Base-by-base conservation (phyloP, 2,329 filamentous ascomycete species). In the Pseudogymnoascus sp. region DNA sequence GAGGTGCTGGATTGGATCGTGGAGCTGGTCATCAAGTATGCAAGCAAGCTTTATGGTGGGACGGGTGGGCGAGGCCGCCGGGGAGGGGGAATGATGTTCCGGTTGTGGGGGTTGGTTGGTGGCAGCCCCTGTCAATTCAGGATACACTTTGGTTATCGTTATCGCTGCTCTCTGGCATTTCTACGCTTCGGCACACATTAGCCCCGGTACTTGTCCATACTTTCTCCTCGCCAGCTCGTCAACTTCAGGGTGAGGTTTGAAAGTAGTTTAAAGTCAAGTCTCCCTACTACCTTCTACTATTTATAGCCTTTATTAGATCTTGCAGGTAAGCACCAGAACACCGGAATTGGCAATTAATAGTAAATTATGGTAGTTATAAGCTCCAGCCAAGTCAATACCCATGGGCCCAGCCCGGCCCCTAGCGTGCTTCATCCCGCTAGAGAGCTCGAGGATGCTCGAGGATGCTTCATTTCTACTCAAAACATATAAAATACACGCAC, bases 1-100 rank as follows among this genome's bases (percentile, higher is more conserved):
- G 47, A 54, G 28, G 9, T 32, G 47, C 28, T 54, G 47, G 47
- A 54, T 32, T 54, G 47, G 47, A 54, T 54, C 47, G n/a, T 54
- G 47, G 47, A 54, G 47, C 47, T 54, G n/a, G 25, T 32, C 28
- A 32, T n/a, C 28, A 18, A 18, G 47, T 32, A 54, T 54, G n/a
- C 7, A 12, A 54, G 43, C 25, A 50, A 32, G 47, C 47, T 54
- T 54, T 54, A 32, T 32, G 47, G 47, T 32, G 43, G 25, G 43
- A 50, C 47, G 28, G 47, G 47, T 18, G 47, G 47, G 8, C 28
- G 47, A 54, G 28, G 47, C 25, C 25, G 47, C n/a, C 28, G 41
- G 28, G 28, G n/a, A 18, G 43, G 43, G 43, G 3, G 9, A 54
- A 54, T 18, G 25, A 32, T 54, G 43, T 54, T 54, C 43, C 43